Percentiles rank a stretch among this genome's conserved stretches.
phyloP scores from a whole-genome alignment of 139 green algal genomes.

The Closterium sp. region DNA sequence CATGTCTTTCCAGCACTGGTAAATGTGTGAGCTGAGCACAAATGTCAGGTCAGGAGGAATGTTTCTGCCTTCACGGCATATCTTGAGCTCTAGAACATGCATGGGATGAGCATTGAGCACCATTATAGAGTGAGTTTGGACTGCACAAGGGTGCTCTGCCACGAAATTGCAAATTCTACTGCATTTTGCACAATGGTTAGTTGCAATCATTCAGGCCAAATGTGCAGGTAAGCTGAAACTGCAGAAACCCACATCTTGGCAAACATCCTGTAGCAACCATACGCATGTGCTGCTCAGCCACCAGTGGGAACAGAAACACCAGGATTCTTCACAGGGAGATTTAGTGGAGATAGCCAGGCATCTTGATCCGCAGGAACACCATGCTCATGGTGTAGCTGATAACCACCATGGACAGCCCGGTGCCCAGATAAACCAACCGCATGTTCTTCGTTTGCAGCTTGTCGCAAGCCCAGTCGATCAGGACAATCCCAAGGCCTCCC shows the following conservation, averaged over 20 bases:
- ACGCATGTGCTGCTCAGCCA: not conserved
- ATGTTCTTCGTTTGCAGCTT: conserved; percentile 29
- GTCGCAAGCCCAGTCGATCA: conserved; percentile 20
- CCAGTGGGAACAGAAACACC: not conserved
- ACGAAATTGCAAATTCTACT: not conserved
- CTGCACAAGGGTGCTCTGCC: no score
- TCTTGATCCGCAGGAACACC: conserved; percentile 60
- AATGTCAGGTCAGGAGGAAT: no score
- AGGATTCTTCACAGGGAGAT: not conserved
- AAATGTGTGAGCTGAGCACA: no score
- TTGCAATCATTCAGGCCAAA: no score
- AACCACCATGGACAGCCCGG: conserved; percentile 23
- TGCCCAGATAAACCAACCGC: not conserved
- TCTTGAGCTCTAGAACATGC: no score
- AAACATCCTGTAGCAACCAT: no score
- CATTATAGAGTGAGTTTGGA: no score
- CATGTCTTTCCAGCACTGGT: no score
- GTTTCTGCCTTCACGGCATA: no score
- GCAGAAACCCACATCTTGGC: not conserved
- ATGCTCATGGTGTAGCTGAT: conserved; percentile 48
- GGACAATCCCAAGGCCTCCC: conserved; percentile 53
- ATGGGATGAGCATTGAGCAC: no score
- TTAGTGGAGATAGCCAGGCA: conserved; percentile 58
- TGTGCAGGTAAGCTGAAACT: no score
- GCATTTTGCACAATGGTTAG: not conserved